phyloP scores from a whole-genome alignment of 805 yeast genomes.

The Clavispora carvajalis region DNA sequence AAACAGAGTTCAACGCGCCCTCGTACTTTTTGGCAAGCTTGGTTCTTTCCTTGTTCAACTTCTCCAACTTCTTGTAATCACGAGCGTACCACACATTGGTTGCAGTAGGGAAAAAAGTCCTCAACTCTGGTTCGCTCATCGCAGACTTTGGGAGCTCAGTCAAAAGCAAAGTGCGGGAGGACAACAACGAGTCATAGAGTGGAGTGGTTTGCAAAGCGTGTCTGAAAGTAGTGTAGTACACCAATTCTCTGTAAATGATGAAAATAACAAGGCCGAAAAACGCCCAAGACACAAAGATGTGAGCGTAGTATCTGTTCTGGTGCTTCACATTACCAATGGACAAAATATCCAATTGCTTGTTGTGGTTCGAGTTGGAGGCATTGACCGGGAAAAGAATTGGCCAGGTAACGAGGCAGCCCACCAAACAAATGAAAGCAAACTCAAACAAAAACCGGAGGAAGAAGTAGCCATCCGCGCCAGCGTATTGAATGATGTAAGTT shows the following conservation, averaged over 20 bases:
- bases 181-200: conserved; percentile 59
- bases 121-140: conserved; percentile 45
- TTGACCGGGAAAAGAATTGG: conserved; percentile 71
- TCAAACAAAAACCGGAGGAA: conserved; percentile 60
- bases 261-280: conserved; percentile 63
- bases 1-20: conserved; percentile 54
- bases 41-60: conserved; percentile 56
- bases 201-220: conserved; percentile 74
- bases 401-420: conserved; percentile 54
- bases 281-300: conserved; percentile 70
- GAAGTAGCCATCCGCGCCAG: conserved; percentile 74
- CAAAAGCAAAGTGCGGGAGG: conserved; percentile 68
- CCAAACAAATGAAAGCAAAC: conserved; percentile 45
- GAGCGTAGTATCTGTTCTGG: conserved; percentile 66
- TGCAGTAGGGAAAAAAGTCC: conserved; percentile 59
- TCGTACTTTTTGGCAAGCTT: conserved; percentile 61
- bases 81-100: conserved; percentile 59
- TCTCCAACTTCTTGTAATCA: conserved; percentile 51
- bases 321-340: conserved; percentile 58
- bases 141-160: conserved; percentile 56
- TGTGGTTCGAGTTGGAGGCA: conserved; percentile 59
- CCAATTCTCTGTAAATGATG: conserved; percentile 68
- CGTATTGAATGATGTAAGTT: conserved; percentile 58
- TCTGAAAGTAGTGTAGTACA: conserved; percentile 64
- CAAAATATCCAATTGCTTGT: conserved; percentile 58